Evolutionary conservation across 305 asterid species (phyloP).

Genomic region (Nicotiana rustica): DNA sequence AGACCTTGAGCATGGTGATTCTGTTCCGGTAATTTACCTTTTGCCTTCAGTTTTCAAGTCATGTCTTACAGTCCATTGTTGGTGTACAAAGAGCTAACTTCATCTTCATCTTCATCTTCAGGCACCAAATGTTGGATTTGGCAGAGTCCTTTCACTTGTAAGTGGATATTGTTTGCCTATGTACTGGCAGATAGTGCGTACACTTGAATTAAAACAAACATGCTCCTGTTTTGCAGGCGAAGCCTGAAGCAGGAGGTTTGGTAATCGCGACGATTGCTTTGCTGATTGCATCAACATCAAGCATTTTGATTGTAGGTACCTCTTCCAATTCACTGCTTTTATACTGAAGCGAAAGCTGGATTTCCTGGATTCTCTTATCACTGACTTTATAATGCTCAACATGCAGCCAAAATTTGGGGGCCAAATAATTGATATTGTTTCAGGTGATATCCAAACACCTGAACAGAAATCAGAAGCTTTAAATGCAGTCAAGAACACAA

Average conservation of each 20-base stretch:
- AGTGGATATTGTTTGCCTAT: conserved; percentile 44
- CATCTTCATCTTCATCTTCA: conserved; percentile 40
- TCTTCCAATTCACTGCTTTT: conserved; percentile 18
- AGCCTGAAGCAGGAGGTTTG: conserved; percentile 75
- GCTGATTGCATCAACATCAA: conserved; percentile 78
- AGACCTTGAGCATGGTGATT: conserved; percentile 84
- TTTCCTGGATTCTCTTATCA: conserved; percentile 13
- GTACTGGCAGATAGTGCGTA: conserved; percentile 23
- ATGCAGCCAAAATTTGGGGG: conserved; percentile 89
- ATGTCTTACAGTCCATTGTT: background rate
- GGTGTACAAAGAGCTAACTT: conserved; percentile 37
- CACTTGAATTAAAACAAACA: background rate
- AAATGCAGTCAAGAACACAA: conserved; percentile 68
- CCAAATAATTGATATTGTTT: conserved; percentile 77
- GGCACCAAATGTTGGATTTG: conserved; percentile 84
- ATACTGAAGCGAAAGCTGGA: background rate
- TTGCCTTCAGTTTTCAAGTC: conserved; percentile 25
- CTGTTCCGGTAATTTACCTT: conserved; percentile 55
- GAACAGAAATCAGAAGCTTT: conserved; percentile 74
- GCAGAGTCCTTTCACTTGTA: conserved; percentile 76
- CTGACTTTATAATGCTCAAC: conserved; percentile 34
- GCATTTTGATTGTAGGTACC: conserved; percentile 75
- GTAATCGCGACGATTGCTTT: conserved; percentile 72
- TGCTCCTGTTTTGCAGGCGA: conserved; percentile 59
- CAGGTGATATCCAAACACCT: conserved; percentile 63